Evolutionary conservation across 2,329 filamentous ascomycete species (phyloP), one percentile per base, ranked within the genome.

Genomic region (Hymenoscyphus infarciens): DNA sequence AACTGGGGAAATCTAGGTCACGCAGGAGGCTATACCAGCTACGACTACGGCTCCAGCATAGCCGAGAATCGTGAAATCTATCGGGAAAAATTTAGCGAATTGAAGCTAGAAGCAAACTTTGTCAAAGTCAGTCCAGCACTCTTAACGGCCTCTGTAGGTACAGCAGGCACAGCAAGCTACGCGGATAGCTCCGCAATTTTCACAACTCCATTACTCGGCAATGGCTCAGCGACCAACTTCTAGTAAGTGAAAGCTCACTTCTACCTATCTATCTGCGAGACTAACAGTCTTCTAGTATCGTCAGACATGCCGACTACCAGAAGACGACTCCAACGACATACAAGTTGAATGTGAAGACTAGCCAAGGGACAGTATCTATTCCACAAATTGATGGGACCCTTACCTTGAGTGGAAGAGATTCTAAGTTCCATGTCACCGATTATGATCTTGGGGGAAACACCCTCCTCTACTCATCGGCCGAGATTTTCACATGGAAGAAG

Each of bases 1-100:
- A 95, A 94, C 72, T 94, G 90, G 91, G 90, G 90, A 0, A 93
- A 92, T 65, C 75, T 91, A 4, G 88, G 90, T 0, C 85, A 91
- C 67, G 11, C 86, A 10, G 87, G 85, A 11, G 85, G 82, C 2
- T 87, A 87, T 64, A 86, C 83, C 0, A 82, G 80, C 0, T 83
- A 84, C 56, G 82, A 85, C 64, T 85, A 84, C 58, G 81, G 83
- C 5, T 80, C 85, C 4, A 78, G 81, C 6, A 91, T 94, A 59
- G 81, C 82, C 1, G 91, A 95, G 71, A 86, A 90, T 52, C 82
- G 90, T 27, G 82, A 82, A 1, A 78, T 94, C 2, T 77, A 81
- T 31, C 82, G 89, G 1, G 89, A 92, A 72, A 94, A 94, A 73
- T 94, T 92, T 73, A 87, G 86, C 52, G 90, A 95, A 73, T 79